phyloP scores from a whole-genome alignment of 306 rosid species.

The Cicer arietinum region DNA sequence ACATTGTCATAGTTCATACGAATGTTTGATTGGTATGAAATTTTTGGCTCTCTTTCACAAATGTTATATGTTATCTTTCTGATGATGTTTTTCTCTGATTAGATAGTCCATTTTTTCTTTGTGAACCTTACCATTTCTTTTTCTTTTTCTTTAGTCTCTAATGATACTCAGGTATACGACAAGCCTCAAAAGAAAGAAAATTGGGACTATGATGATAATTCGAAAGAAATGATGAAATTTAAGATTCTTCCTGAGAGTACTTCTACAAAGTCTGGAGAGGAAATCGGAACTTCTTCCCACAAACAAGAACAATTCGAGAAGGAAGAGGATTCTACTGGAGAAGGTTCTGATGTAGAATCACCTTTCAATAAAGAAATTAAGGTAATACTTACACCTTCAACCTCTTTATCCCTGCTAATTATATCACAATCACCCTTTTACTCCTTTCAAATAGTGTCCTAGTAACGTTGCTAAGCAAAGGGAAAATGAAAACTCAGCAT shows the following conservation, averaged over 20 bases:
- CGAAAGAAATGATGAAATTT: background rate
- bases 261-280: background rate
- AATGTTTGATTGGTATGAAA: background rate
- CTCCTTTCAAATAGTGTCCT: background rate
- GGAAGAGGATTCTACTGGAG: background rate
- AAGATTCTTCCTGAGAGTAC: background rate
- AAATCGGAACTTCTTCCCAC: background rate
- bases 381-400: background rate
- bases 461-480: background rate
- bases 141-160: background rate
- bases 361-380: background rate
- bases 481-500: background rate
- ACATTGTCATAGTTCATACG: background rate
- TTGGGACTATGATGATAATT: background rate
- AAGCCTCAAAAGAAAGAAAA: background rate
- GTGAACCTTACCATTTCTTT: slow-evolving; percentile 3
- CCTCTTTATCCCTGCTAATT: background rate
- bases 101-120: background rate
- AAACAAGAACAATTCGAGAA: background rate
- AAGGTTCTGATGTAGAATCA: background rate
- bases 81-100: background rate
- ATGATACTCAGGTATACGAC: background rate
- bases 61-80: background rate
- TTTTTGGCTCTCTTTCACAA: background rate
- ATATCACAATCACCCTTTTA: background rate